Evolutionary conservation across 192 early-diverging fungal species (phyloP).

Genomic region (Entomortierella parvispora): DNA sequence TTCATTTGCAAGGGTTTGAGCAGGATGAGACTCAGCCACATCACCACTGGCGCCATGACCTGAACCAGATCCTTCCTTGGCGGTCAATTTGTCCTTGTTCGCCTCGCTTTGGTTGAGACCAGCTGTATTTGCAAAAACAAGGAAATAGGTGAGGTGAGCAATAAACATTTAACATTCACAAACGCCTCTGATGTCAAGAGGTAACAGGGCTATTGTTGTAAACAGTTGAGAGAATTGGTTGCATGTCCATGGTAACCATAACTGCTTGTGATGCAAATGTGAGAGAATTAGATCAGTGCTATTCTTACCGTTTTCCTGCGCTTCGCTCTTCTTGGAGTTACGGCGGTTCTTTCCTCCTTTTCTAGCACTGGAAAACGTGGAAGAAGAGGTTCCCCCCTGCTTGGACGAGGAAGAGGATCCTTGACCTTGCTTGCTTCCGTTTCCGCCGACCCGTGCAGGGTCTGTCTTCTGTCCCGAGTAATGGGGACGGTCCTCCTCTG

Average conservation of each 20-base stretch:
- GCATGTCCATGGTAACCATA: no score
- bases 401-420: neutral
- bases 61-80: neutral
- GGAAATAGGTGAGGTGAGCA: no score
- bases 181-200: no score
- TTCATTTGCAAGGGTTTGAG: neutral
- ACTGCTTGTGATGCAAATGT: no score
- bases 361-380: neutral
- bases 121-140: no score
- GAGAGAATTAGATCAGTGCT: no score
- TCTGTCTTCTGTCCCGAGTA: neutral
- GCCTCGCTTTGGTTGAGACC: no score
- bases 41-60: neutral
- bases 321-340: neutral
- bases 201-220: no score
- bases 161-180: no score
- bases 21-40: neutral
- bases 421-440: neutral
- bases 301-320: slow-evolving; percentile 7
- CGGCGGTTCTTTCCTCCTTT: slow-evolving; percentile 1
- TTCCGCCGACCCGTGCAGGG: neutral
- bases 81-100: no score
- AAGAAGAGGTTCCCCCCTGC: neutral
- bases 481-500: neutral
- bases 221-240: no score